Conservation (phyloP, 108 stramenopile species). For the Epithemia pelagica region DNA sequence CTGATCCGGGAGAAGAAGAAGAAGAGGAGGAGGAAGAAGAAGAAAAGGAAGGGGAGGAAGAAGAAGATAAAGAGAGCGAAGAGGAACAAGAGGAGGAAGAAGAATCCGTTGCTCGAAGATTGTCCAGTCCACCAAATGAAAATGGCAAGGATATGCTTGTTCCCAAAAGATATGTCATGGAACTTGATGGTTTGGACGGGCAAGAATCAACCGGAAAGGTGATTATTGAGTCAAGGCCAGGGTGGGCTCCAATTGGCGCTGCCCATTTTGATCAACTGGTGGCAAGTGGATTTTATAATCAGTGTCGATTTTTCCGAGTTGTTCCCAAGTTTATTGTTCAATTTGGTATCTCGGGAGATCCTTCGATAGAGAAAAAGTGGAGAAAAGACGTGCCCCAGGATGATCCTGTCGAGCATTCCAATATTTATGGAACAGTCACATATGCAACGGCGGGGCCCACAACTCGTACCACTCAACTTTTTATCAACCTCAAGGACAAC, state of each 20-base stretch:
- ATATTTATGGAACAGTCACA: slow-evolving; percentile 30
- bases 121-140: not conserved
- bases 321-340: slow-evolving; percentile 64
- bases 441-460: slow-evolving; percentile 47
- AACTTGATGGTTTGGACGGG: not conserved
- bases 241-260: slow-evolving; percentile 74
- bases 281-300: slow-evolving; percentile 50
- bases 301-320: slow-evolving; percentile 66
- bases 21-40: slow-evolving; percentile 2
- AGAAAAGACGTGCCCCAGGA: slow-evolving; percentile 14
- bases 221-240: slow-evolving; percentile 41
- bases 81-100: slow-evolving; percentile 5
- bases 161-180: not conserved
- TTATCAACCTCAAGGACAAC: slow-evolving; percentile 44
- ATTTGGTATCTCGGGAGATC: slow-evolving; percentile 50
- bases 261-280: slow-evolving; percentile 52
- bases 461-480: slow-evolving; percentile 57
- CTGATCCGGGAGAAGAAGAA: not conserved
- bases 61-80: not conserved
- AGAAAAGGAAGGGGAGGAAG: not conserved
- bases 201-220: slow-evolving; percentile 33
- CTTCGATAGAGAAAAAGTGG: slow-evolving; percentile 28
- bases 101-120: not conserved
- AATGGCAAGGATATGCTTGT: not conserved
- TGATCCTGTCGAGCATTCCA: slow-evolving; percentile 36